Percentiles rank a stretch among this genome's conserved stretches.
These are phyloP conservation scores for Colletotrichum camelliae DNA, from an alignment of 2,329 filamentous ascomycete genomes.

Conservation along the genomic window DNA sequence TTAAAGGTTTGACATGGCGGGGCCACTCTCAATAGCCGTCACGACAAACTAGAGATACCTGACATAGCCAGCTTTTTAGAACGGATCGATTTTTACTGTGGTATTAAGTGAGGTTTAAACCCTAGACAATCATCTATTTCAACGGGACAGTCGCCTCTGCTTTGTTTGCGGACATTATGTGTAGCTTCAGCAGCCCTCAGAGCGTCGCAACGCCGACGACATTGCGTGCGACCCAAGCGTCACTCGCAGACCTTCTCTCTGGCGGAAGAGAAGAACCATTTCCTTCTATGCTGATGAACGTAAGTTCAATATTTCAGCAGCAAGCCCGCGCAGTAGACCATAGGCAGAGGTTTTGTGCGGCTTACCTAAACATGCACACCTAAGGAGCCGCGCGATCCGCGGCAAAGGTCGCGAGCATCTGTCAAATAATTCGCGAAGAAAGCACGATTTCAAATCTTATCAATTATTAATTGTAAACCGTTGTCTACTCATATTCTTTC, in stretches of 20 bases:
- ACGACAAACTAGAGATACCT: neutral
- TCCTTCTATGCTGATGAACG: neutral
- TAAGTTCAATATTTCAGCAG: neutral
- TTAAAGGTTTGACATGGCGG: neutral
- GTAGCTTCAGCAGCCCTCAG: neutral
- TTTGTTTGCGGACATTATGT: neutral
- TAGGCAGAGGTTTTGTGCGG: neutral
- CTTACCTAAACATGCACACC: neutral
- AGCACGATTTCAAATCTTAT: neutral
- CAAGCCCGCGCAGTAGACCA: neutral
- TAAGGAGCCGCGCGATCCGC: neutral
- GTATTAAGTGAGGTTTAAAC: neutral
- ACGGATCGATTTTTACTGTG: neutral
- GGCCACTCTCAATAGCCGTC: neutral
- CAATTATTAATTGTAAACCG: neutral
- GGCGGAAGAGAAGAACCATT: neutral
- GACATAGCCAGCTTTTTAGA: neutral
- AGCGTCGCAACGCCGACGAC: neutral
- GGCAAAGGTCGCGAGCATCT: neutral
- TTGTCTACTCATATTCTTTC: neutral
- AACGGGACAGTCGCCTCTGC: neutral
- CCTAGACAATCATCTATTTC: neutral
- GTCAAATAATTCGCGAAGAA: neutral
- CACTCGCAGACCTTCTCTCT: neutral
- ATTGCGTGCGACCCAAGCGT: neutral